These are phyloP conservation scores for Sugiyamaella chiloensis DNA, from an alignment of 805 yeast species.

Conservation along the genomic window DNA sequence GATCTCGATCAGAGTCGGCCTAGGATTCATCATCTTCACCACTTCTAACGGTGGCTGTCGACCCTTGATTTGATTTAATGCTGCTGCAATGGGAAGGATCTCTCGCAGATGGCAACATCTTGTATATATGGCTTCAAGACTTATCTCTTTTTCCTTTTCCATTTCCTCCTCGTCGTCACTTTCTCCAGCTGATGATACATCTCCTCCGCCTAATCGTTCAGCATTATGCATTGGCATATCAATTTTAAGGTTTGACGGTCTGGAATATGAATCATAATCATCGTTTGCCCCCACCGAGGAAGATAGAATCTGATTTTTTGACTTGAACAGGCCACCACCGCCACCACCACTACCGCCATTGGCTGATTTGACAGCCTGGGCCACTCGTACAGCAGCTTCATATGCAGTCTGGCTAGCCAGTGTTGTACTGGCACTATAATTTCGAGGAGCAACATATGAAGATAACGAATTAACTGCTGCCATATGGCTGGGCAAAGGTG, in stretches of 20 bases:
- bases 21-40: conserved; percentile 76
- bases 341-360: neutral
- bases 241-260: conserved; percentile 12
- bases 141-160: conserved; percentile 26
- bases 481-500: conserved; percentile 8
- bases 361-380: conserved; percentile 15
- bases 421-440: conserved; percentile 18
- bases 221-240: conserved; percentile 22
- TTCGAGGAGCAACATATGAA: conserved; percentile 19
- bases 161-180: conserved; percentile 29
- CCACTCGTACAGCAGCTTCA: conserved; percentile 23
- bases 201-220: conserved; percentile 4
- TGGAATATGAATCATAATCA: conserved; percentile 10
- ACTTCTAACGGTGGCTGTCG: conserved; percentile 71
- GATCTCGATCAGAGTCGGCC: conserved; percentile 84
- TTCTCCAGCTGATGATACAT: neutral
- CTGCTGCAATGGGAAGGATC: conserved; percentile 88
- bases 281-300: conserved; percentile 17
- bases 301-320: conserved; percentile 7
- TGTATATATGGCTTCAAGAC: conserved; percentile 75
- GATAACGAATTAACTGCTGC: conserved; percentile 1
- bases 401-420: conserved; percentile 23
- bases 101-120: conserved; percentile 92
- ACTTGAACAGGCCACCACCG: conserved; percentile 3
- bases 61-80: conserved; percentile 73